Base-by-base conservation (phyloP, 2,329 filamentous ascomycete species). In the Scolecobasidium constrictum region DNA sequence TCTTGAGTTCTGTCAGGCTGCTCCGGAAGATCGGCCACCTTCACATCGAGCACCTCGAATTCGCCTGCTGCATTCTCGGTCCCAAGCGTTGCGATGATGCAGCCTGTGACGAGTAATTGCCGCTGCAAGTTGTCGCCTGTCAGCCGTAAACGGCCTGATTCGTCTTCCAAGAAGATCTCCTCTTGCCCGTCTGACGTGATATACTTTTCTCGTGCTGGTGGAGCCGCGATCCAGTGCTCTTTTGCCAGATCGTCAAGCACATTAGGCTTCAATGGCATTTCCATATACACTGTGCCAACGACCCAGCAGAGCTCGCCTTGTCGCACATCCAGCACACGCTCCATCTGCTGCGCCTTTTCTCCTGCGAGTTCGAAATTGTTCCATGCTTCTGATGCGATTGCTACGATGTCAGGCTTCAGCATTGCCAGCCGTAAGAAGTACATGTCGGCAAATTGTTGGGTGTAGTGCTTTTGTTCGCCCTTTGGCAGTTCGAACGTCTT, bases 301-400 rank as follows among this genome's bases (percentile, higher is more conserved):
- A 98, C 83, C 87, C 90, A 98, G 66, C 90, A 96, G 26, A 96
- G 69, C 65, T 95, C 81, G 49, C 92, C 92, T 66, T 96, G 92
- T 47, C 90, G 79, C 40, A 98, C 92, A 63, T 98, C 90, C 21
- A 98, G 73, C 46, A 98, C 92, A 52, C 92, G 74, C 22, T 95
- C 85, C 13, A 93, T 87, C 50, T 73, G 77, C 51, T 73, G 75
- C 9, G 86, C 86, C 44, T 68, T 68, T 58, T 94, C 86, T 28
- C 78, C 84, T 5, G 76, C 85, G 50, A 96, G 79, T 56, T 69
- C 74, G 42, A 86, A 82, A 40, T 77, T 81, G 37, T 77, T 72
- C 86, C 92, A 98, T 5, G 82, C 78, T 23, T 81, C 78, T 13
- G 67, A 63, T 0, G 88, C 90, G 40, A 84, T 72, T 48, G 75